These are phyloP conservation scores for Daldinia grandis DNA, from an alignment of 495 filamentous ascomycete species.

Conservation along the genomic window DNA sequence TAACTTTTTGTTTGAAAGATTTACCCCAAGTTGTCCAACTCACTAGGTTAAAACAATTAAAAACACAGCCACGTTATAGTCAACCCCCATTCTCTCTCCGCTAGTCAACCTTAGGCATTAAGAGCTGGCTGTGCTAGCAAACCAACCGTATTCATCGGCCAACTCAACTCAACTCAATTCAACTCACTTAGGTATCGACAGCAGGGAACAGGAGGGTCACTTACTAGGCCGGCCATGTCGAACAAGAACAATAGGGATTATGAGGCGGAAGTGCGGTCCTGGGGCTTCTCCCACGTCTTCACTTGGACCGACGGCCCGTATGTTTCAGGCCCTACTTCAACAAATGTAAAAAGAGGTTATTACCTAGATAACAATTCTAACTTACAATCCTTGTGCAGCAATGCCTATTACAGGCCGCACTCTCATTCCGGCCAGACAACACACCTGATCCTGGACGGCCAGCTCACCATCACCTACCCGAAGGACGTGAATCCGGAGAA, in stretches of 20 bases:
- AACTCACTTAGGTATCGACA: constrained; percentile 4
- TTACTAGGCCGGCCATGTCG: constrained; percentile 20
- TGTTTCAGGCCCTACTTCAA: constrained; percentile 36
- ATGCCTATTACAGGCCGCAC: constrained; percentile 80
- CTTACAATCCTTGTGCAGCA: constrained; percentile 37
- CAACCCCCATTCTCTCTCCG: no score
- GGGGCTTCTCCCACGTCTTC: constrained; percentile 81
- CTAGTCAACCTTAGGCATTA: background rate
- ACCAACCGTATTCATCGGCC: background rate
- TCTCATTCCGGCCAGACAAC: constrained; percentile 74
- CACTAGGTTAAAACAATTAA: background rate
- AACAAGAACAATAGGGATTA: constrained; percentile 30
- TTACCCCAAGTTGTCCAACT: constrained; percentile 4
- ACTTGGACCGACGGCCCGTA: constrained; percentile 84
- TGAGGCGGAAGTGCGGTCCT: constrained; percentile 73
- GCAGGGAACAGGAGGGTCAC: background rate
- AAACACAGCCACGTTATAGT: constrained; percentile 25
- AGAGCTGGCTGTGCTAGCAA: constrained; percentile 26
- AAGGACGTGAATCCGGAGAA: constrained; percentile 67
- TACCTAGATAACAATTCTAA: constrained; percentile 3
- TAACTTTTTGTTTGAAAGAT: background rate
- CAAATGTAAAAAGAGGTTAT: background rate
- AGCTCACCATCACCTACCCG: constrained; percentile 77
- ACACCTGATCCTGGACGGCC: constrained; percentile 76
- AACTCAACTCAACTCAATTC: background rate